A percentile compares a stretch with the other conserved stretches of the same genome.
Conservation (phyloP, 148 eudicot genomes). For the Vaccinium myrtillus region DNA sequence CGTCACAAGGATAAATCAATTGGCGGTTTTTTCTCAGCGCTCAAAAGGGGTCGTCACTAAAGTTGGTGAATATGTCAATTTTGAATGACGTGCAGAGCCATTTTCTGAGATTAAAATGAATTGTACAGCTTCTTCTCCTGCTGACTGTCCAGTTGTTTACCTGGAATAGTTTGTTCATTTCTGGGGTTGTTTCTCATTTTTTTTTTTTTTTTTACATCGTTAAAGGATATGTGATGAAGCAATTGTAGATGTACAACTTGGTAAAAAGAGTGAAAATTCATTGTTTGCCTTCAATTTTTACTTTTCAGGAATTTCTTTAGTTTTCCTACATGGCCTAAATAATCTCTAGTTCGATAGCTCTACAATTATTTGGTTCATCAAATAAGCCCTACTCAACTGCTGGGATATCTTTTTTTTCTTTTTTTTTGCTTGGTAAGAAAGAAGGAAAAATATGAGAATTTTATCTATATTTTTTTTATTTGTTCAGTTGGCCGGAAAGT, state of each 20-base stretch:
- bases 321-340: too few relatives aligned
- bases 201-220: background rate
- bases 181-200: background rate
- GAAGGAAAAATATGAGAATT: too few relatives aligned
- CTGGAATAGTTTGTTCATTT: background rate
- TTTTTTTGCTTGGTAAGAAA: too few relatives aligned
- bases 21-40: slow-evolving; percentile 18
- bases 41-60: slow-evolving; percentile 25
- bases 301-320: too few relatives aligned
- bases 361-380: too few relatives aligned
- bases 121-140: background rate
- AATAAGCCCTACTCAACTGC: too few relatives aligned
- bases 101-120: background rate
- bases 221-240: background rate
- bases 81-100: background rate
- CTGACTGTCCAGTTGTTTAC: background rate
- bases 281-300: too few relatives aligned
- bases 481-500: too few relatives aligned
- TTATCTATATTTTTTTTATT: too few relatives aligned
- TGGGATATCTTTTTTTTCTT: too few relatives aligned
- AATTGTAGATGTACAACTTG: background rate
- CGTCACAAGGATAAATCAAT: slow-evolving; percentile 13
- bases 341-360: too few relatives aligned
- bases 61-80: background rate
- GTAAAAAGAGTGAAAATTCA: too few relatives aligned